Base-by-base conservation (phyloP, 768 basidiomycete species). In the Inosperma sp. region DNA sequence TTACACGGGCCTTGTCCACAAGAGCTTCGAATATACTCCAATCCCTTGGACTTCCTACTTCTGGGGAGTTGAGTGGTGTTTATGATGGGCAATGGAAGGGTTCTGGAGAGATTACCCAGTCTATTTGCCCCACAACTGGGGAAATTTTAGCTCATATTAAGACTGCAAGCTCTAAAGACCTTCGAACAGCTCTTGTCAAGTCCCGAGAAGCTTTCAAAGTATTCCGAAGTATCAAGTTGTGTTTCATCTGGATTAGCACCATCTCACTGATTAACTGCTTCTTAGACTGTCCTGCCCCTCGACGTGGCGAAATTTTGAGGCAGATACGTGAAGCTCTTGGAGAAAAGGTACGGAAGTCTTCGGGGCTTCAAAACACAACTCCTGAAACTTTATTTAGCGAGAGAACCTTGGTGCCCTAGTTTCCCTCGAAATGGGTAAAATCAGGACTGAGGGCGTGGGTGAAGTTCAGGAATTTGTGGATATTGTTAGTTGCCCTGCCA, bases 401-500 rank as follows among this genome's bases (percentile, higher is more conserved):
- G 81, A 87, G 48, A 83, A 76, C 30, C 77, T 95, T 4, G 92
- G 92, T 43, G 83, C 86, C 10, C 75, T 95, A 16, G 82, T 95
- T 7, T 86, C 88, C 34, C 76, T 93, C 12, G 89, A 91, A 65
- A 90, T 92, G 88, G 89, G 95, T 14, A 84, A 98, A 73, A 93
- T 96, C 57, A 79, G 75, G 59, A 85, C 87, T 13, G 94, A 96
- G 65, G 94, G 94, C 21, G 73, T 84, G 16, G 94, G 94, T 13
- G 93, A 96, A 71, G 92, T 97, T 10, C 91, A 94, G 63, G 93
- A 95, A 70, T 92, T 94, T 61, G 80, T 96, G 52, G 93, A 96
- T 62, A 91, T 95, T 56, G 91, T 96, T 65, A 63, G 88, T 74
- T 23, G 7, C 49, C n/a, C 30, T 43, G 46, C 12, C 45, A 52